Evolutionary conservation across 2,329 filamentous ascomycete species (phyloP).

Genomic region (Aspergillus ibericus): DNA sequence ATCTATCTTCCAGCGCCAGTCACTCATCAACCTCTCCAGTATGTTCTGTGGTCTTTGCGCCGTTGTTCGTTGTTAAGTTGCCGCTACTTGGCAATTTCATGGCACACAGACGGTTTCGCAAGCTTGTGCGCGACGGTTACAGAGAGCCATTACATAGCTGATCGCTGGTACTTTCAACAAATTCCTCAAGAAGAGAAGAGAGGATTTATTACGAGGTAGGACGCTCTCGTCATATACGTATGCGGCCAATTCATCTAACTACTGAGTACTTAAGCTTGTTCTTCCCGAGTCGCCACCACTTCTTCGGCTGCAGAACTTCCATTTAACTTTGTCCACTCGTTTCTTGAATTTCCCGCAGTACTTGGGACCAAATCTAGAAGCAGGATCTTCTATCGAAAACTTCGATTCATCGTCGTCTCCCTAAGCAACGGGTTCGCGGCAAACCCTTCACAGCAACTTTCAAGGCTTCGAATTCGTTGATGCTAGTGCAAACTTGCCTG

Average conservation of each 20-base stretch:
- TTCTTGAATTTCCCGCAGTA: not conserved
- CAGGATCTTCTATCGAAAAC: constrained; percentile 20
- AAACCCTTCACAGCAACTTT: not conserved
- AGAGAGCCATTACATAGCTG: constrained; percentile 12
- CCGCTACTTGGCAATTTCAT: constrained; percentile 24
- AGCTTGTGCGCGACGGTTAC: constrained; percentile 16
- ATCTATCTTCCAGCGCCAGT: not conserved
- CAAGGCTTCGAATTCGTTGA: not conserved
- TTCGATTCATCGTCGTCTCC: not conserved
- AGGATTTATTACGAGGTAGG: not conserved
- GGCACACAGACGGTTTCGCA: constrained; percentile 20
- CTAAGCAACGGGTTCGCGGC: not conserved
- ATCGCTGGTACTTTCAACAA: constrained; percentile 4
- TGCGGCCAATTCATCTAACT: not conserved
- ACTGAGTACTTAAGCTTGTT: constrained; percentile 1
- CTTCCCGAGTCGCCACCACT: not conserved
- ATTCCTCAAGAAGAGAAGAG: not conserved
- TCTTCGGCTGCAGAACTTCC: not conserved
- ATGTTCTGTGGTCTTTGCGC: constrained; percentile 21
- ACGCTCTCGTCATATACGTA: not conserved
- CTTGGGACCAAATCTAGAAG: constrained; percentile 15
- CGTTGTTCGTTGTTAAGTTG: constrained; percentile 22
- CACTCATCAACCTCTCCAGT: constrained; percentile 9
- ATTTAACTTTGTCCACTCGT: not conserved
- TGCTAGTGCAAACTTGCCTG: constrained; percentile 1